Evolutionary conservation across 2,329 filamentous ascomycete genomes (phyloP).

Genomic region (Colletotrichum filicis): DNA sequence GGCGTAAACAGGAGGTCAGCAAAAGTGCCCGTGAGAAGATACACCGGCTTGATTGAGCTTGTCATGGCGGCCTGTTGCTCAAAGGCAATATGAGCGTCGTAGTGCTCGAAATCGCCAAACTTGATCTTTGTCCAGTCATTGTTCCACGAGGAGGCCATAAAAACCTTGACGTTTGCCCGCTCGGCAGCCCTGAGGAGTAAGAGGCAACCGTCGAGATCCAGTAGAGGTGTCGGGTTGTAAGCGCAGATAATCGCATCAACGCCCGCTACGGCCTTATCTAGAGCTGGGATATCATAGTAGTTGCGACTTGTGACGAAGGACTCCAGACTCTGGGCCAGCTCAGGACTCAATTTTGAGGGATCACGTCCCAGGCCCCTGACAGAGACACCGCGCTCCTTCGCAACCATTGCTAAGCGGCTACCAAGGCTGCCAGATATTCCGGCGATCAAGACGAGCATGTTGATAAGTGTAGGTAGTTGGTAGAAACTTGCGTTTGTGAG

Average conservation of each 20-base stretch:
- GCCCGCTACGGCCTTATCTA: constrained; percentile 44
- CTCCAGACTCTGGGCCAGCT: constrained; percentile 39
- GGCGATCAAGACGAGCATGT: constrained; percentile 50
- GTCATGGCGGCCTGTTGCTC: constrained; percentile 42
- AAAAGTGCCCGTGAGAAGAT: constrained; percentile 44
- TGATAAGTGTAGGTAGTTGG: not conserved
- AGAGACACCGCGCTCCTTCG: constrained; percentile 42
- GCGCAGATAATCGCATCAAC: constrained; percentile 50
- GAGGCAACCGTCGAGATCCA: constrained; percentile 46
- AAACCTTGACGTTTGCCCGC: constrained; percentile 45
- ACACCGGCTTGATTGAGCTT: constrained; percentile 42
- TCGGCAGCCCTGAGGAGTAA: constrained; percentile 49
- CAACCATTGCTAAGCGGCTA: constrained; percentile 40
- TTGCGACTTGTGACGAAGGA: constrained; percentile 39
- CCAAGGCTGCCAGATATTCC: constrained; percentile 50
- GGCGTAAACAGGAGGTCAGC: constrained; percentile 40
- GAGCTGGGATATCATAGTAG: constrained; percentile 44
- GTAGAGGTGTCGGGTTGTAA: constrained; percentile 39
- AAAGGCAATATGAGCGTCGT: constrained; percentile 48
- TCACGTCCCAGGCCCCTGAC: constrained; percentile 48
- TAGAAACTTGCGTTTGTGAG: not conserved
- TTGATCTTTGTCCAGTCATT: constrained; percentile 44
- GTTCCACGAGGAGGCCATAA: constrained; percentile 45
- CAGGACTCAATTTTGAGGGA: constrained; percentile 41
- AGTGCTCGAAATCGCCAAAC: constrained; percentile 45